Conservation (phyloP, 2,329 filamentous ascomycete species). For the Aspergillus sp. region DNA sequence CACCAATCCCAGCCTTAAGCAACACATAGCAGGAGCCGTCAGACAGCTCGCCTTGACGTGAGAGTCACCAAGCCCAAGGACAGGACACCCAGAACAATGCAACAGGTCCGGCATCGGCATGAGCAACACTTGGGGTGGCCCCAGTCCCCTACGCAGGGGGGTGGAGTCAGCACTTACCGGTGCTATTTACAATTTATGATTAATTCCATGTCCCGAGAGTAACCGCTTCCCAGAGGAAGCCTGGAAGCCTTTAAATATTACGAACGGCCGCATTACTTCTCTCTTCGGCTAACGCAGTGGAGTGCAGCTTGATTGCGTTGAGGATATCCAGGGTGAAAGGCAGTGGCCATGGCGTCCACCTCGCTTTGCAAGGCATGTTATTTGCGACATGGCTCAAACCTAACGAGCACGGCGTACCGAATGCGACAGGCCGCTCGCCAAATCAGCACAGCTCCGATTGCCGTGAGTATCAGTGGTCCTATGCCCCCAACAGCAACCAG, state of each 20-base stretch:
- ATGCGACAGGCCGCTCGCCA: neutral
- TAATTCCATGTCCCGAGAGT: neutral
- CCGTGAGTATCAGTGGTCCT: neutral
- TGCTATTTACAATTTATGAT: neutral
- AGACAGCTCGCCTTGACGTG: neutral
- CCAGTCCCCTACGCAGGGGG: neutral
- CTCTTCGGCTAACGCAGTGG: neutral
- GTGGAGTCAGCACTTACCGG: neutral
- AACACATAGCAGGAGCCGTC: neutral
- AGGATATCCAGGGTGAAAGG: neutral
- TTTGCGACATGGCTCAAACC: neutral
- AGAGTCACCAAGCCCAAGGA: neutral
- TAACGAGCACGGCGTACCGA: neutral
- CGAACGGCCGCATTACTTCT: neutral
- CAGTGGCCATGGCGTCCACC: neutral
- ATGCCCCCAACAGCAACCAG: neutral
- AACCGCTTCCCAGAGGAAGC: neutral
- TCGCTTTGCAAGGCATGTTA: neutral
- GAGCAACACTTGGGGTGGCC: neutral
- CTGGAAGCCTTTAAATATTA: neutral
- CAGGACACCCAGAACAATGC: neutral
- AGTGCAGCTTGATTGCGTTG: neutral
- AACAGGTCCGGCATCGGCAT: neutral
- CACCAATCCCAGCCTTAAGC: neutral
- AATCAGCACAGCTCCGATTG: neutral